Evolutionary conservation across 2,329 filamentous ascomycete species (phyloP).

Genomic region (Juglanconis juglandina): DNA sequence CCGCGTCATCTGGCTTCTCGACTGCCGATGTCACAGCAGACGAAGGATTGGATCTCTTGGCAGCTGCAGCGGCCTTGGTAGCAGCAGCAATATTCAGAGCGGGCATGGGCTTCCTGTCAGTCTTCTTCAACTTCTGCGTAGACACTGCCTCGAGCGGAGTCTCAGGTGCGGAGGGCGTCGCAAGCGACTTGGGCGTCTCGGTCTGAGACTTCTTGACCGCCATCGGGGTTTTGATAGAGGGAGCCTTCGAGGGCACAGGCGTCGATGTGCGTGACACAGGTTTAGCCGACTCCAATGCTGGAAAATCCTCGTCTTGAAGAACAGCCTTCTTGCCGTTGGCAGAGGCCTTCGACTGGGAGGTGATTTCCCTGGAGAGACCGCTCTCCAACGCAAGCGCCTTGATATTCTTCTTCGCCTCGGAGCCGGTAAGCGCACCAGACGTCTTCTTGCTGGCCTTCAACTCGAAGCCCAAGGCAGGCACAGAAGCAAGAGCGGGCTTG

Average conservation of each 20-base stretch:
- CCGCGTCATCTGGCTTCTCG: conserved; percentile 36
- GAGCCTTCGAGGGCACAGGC: conserved; percentile 30
- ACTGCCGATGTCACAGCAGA: conserved; percentile 24
- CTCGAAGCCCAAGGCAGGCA: conserved; percentile 23
- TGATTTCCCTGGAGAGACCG: conserved; percentile 45
- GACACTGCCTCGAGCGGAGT: not conserved
- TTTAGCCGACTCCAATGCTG: conserved; percentile 50
- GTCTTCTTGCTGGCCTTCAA: conserved; percentile 21
- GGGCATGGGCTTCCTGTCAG: conserved; percentile 36
- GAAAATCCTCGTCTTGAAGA: conserved; percentile 62
- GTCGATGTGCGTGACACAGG: conserved; percentile 21
- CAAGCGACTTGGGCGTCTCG: conserved; percentile 18
- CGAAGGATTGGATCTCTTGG: conserved; percentile 30
- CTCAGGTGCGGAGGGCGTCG: conserved; percentile 4
- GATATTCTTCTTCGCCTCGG: conserved; percentile 28
- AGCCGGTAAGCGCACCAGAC: conserved; percentile 17
- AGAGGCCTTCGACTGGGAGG: conserved; percentile 31
- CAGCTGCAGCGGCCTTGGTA: conserved; percentile 32
- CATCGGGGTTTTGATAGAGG: conserved; percentile 31
- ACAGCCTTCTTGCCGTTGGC: conserved; percentile 30
- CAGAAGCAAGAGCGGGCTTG: conserved; percentile 25
- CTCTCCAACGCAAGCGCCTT: conserved; percentile 45
- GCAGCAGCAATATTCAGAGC: conserved; percentile 50
- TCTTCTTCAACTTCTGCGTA: conserved; percentile 22
- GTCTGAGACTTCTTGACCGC: conserved; percentile 30